These are phyloP conservation scores for Aquanectria penicillioides DNA, from an alignment of 2,329 filamentous ascomycete genomes.

Conservation along the genomic window DNA sequence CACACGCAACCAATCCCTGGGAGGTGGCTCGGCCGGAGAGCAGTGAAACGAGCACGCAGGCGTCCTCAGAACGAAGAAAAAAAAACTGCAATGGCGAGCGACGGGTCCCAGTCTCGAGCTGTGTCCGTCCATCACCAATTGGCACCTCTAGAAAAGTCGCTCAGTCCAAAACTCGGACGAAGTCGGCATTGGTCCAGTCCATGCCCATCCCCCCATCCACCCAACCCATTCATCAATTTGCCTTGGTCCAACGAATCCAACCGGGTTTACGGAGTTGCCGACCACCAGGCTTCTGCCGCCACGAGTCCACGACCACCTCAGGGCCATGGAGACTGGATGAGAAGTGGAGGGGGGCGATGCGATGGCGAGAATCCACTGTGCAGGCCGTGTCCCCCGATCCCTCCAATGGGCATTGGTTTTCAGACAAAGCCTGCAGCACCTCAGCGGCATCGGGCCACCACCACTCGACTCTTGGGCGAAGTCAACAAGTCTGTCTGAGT, in stretches of 20 bases:
- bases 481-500: constrained; percentile 18
- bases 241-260: constrained; percentile 14
- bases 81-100: too few species aligned
- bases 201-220: constrained; percentile 18
- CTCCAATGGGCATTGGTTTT: constrained; percentile 40
- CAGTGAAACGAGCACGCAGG: constrained; percentile 29
- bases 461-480: constrained; percentile 31
- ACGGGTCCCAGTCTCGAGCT: not conserved
- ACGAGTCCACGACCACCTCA: constrained; percentile 26
- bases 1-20: constrained; percentile 26
- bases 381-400: constrained; percentile 34
- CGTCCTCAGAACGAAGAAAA: too few species aligned
- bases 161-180: constrained; percentile 24
- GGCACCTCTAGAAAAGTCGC: constrained; percentile 29
- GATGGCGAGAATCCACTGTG: constrained; percentile 38
- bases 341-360: constrained; percentile 39
- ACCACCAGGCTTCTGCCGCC: constrained; percentile 24
- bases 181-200: constrained; percentile 25
- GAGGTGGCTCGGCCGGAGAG: constrained; percentile 16
- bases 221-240: constrained; percentile 18
- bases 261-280: constrained; percentile 33
- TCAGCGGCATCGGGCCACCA: constrained; percentile 38
- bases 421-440: constrained; percentile 41
- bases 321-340: constrained; percentile 37
- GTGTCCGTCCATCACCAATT: constrained; percentile 27